These are phyloP conservation scores for Aspergillus steynii DNA, from an alignment of 495 filamentous ascomycete genomes.

Conservation along the genomic window DNA sequence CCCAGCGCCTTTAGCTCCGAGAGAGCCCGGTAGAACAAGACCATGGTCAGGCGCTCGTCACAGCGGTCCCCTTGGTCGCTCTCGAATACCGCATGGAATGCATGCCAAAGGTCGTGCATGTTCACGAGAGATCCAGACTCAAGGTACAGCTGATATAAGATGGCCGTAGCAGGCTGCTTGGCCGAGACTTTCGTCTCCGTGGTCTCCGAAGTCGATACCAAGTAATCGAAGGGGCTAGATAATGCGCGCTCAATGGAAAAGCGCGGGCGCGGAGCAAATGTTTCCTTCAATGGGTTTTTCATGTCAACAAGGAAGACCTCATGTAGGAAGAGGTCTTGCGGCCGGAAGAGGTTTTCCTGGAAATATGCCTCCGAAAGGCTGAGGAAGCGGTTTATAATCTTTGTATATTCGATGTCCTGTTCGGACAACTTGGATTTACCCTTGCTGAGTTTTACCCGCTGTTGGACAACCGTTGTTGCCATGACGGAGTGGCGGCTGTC, in stretches of 20 bases:
- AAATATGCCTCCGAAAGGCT: constrained; percentile 58
- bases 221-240: constrained; percentile 79
- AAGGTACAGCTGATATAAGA: constrained; percentile 88
- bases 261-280: constrained; percentile 77
- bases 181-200: constrained; percentile 44
- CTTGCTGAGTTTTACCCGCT: constrained; percentile 83
- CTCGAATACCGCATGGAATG: constrained; percentile 75
- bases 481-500: constrained; percentile 68
- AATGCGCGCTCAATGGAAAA: constrained; percentile 80
- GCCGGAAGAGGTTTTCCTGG: constrained; percentile 48
- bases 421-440: constrained; percentile 72
- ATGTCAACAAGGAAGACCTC: constrained; percentile 87
- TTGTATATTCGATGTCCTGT: constrained; percentile 74
- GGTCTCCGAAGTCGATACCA: constrained; percentile 60
- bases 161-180: constrained; percentile 74
- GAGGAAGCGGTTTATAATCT: constrained; percentile 67
- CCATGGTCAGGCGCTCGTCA: constrained; percentile 53
- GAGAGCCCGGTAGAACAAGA: constrained; percentile 77
- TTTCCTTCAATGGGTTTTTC: constrained; percentile 73
- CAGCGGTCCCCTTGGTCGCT: constrained; percentile 57
- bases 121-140: constrained; percentile 90
- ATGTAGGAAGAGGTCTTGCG: constrained; percentile 67
- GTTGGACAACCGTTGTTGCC: constrained; percentile 81
- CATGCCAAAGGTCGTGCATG: constrained; percentile 83
- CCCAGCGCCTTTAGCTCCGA: constrained; percentile 85